A percentile compares a stretch with the other conserved stretches of the same genome.
These are phyloP conservation scores for Alternaria arbusti DNA, from an alignment of 2,329 filamentous ascomycete species.

Conservation along the genomic window DNA sequence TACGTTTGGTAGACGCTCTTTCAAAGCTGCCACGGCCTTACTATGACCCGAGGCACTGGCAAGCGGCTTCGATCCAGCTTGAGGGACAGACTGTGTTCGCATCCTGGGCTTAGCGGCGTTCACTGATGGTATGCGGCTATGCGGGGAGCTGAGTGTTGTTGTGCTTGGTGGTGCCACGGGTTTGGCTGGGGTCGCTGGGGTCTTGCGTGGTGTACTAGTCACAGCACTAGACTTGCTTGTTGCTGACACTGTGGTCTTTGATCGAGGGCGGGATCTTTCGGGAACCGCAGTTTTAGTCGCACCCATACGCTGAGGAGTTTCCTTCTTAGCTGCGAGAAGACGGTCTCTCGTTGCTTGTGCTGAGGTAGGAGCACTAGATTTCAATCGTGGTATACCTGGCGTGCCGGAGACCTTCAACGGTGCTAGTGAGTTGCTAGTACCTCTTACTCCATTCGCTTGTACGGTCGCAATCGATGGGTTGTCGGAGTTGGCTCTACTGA, in stretches of 20 bases:
- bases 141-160: not conserved
- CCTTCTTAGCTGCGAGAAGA: not conserved
- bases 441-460: not conserved
- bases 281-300: not conserved
- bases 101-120: not conserved
- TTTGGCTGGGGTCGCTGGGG: not conserved
- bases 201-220: not conserved
- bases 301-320: not conserved
- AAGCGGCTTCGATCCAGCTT: not conserved
- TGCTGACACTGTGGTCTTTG: not conserved
- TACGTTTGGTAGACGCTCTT: not conserved
- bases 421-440: not conserved
- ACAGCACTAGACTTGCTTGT: not conserved
- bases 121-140: not conserved
- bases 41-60: not conserved
- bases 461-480: not conserved
- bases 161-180: not conserved
- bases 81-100: not conserved
- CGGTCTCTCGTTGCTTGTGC: not conserved
- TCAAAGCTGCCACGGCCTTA: not conserved
- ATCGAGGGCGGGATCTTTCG: not conserved
- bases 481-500: constrained; percentile 1
- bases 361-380: not conserved
- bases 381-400: not conserved
- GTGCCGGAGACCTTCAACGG: not conserved